Evolutionary conservation across 345 rosid species (phyloP).

Genomic region (Bruguiera gymnorhiza): DNA sequence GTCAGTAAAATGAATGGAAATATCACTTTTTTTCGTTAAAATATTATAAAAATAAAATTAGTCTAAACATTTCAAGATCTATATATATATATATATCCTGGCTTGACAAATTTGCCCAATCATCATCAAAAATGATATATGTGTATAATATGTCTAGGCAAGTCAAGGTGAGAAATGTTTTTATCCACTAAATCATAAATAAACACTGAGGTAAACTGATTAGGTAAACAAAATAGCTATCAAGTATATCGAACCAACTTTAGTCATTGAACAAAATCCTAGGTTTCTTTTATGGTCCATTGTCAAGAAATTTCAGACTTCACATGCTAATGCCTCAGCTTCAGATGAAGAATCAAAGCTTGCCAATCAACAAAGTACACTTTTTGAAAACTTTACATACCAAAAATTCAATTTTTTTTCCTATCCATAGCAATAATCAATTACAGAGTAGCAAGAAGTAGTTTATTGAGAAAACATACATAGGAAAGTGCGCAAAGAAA

Average conservation of each 20-base stretch:
- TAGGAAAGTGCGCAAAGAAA: neutral
- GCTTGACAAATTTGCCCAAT: neutral
- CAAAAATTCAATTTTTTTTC: too few species aligned
- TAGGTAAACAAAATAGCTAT: too few species aligned
- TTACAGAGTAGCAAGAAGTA: neutral
- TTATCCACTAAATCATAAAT: neutral
- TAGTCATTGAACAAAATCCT: too few species aligned
- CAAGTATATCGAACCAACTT: too few species aligned
- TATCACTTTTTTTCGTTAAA: neutral
- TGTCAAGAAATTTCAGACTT: conserved; percentile 1
- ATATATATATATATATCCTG: too few species aligned
- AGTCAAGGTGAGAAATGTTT: neutral
- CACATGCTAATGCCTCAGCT: neutral
- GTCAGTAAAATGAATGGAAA: conserved; percentile 23
- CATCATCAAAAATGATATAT: neutral
- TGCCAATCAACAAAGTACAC: conserved; percentile 2
- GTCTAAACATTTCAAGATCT: neutral
- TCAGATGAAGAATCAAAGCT: conserved; percentile 2
- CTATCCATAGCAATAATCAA: neutral
- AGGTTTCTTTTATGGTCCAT: neutral
- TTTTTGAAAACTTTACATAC: neutral
- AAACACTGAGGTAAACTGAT: too few species aligned
- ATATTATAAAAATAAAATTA: neutral
- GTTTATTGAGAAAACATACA: neutral
- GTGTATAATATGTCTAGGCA: neutral